Conservation (phyloP, 345 rosid genomes). For the Brassica napus region DNA sequence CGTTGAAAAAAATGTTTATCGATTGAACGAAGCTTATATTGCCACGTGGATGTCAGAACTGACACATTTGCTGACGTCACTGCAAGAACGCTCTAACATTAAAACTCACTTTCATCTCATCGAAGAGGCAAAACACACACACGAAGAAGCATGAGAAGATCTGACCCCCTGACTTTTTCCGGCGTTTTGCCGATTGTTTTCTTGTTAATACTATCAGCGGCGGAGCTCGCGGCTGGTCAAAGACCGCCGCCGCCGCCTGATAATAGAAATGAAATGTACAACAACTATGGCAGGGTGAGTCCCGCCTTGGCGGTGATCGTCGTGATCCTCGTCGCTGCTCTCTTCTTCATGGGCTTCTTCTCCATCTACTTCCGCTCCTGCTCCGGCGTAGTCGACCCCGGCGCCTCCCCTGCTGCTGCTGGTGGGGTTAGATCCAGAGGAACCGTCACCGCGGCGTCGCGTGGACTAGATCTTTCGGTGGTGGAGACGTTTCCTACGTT, state of each 20-base stretch:
- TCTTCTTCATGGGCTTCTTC: constrained; percentile 84
- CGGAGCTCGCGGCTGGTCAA: constrained; percentile 36
- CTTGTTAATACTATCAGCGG: constrained; percentile 18
- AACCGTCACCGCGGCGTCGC: constrained; percentile 42
- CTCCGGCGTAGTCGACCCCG: constrained; percentile 31
- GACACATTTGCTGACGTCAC: constrained; percentile 37
- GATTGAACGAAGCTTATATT: background rate
- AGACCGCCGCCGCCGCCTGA: constrained; percentile 14
- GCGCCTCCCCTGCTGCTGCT: constrained; percentile 9
- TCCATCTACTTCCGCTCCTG: constrained; percentile 90
- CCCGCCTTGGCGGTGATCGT: constrained; percentile 85
- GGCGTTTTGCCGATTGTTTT: constrained; percentile 30
- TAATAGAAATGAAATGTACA: background rate
- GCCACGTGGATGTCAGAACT: constrained; percentile 43
- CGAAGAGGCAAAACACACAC: background rate
- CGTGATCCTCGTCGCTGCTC: constrained; percentile 67
- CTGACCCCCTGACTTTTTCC: constrained; percentile 2
- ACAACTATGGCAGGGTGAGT: constrained; percentile 47
- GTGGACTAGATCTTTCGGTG: constrained; percentile 61
- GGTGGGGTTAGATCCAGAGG: constrained; percentile 37
- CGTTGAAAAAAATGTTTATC: background rate
- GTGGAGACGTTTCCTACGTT: constrained; percentile 78
- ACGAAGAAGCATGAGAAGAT: constrained; percentile 26
- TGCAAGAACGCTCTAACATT: background rate
- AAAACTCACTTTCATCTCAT: constrained; percentile 21